Percentiles rank a stretch among this genome's conserved stretches.
Evolutionary conservation across 1,284 basidiomycete genomes (phyloP).

Genomic region (Cerrena zonata): DNA sequence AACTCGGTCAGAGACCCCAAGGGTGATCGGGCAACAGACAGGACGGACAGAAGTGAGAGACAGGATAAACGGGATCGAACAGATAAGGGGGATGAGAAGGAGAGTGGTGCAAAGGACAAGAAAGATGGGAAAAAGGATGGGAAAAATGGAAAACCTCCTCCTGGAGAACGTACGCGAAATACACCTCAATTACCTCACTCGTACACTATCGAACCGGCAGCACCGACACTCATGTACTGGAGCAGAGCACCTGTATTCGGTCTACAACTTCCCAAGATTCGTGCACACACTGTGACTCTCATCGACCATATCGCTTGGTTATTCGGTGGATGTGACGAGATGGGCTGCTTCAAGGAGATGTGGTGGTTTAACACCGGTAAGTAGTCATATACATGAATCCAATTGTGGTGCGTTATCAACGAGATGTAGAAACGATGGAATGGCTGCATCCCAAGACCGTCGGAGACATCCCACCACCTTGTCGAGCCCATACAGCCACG

Average conservation of each 20-base stretch:
- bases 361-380: constrained; percentile 82
- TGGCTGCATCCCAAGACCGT: constrained; percentile 75
- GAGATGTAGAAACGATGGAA: constrained; percentile 82
- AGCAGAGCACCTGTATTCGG: constrained; percentile 80
- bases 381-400: constrained; percentile 20
- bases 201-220: constrained; percentile 49
- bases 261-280: constrained; percentile 65
- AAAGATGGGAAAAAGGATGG: constrained; percentile 12
- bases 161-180: constrained; percentile 16
- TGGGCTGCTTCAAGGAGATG: constrained; percentile 70
- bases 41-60: constrained; percentile 11
- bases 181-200: constrained; percentile 50
- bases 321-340: constrained; percentile 84
- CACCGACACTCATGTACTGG: constrained; percentile 76
- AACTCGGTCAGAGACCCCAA: background rate
- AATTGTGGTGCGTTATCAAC: constrained; percentile 1
- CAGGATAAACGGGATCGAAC: constrained; percentile 4
- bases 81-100: constrained; percentile 12
- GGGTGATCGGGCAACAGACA: constrained; percentile 1
- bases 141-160: constrained; percentile 10
- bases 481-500: constrained; percentile 84
- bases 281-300: constrained; percentile 81
- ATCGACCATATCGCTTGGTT: constrained; percentile 82
- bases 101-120: constrained; percentile 10
- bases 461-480: constrained; percentile 75